Conservation (phyloP, 352 stramenopile genomes). For the Stramenopiles sp. region DNA sequence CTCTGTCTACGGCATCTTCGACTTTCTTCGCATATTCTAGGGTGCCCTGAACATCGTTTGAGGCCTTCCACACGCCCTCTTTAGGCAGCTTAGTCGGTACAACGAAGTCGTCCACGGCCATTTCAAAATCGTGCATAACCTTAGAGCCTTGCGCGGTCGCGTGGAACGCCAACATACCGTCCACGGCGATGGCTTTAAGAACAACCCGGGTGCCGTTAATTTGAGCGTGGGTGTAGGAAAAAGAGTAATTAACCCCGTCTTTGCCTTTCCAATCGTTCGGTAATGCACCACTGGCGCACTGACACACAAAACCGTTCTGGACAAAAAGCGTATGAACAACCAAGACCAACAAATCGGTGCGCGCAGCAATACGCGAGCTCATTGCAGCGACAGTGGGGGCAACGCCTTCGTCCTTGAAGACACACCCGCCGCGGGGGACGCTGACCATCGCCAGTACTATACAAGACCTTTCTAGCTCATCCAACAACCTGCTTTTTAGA, state of each 20-base stretch:
- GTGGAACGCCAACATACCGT: background rate
- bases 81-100: background rate
- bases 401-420: background rate
- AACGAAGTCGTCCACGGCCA: background rate
- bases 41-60: background rate
- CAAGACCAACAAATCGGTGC: background rate
- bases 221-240: background rate
- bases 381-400: background rate
- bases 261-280: background rate
- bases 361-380: background rate
- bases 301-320: background rate
- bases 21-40: background rate
- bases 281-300: background rate
- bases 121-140: background rate
- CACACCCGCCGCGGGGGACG: background rate
- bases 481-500: background rate
- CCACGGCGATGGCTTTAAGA: background rate
- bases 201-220: background rate
- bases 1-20: background rate
- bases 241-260: background rate
- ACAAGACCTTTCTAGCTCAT: background rate
- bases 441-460: background rate
- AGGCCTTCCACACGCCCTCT: background rate
- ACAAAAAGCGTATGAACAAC: background rate
- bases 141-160: no score